Base-by-base conservation (phyloP, 345 rosid species). In the Eucalyptus globulus region DNA sequence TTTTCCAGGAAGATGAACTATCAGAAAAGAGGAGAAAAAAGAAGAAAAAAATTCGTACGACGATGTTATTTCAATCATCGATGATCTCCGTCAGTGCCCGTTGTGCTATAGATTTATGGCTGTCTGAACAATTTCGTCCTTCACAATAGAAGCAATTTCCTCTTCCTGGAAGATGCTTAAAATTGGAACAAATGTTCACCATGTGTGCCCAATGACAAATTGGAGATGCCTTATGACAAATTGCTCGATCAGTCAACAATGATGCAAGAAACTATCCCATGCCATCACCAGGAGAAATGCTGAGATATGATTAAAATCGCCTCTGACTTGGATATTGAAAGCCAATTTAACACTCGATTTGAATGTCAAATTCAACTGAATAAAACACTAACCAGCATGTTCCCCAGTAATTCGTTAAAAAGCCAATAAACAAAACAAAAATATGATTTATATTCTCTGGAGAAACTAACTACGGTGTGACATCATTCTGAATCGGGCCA, bases 401-500 rank as follows among this genome's bases (percentile, higher is more conserved):
- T 56, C 62, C 62, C 6, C 29, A 56, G 62, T 56, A 56, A 56
- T 56, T 24, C 13, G 29, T 56, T 56, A 56, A 56, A 56, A 56
- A 10, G 62, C 62, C 10, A 56, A 24, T 56, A 56, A 56, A 24
- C 62, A 56, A 56, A 56, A 56, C 62, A 22, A 56, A 56, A 56
- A 9, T 56, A 10, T 56, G 29, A 22, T 26, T 22, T 56, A 0
- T 56, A 56, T 56, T 56, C 62, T 56, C 62, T 56, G 13, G 62
- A 1, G 29, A 56, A 56, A 86, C 87, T 2, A 93, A n/a, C 19
- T 97, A 91, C 1, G 91, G 90, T 6, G 34, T n/a, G 8, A n/a
- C 49, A 62, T 93, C 87, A 89, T 94, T 45, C 97, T 98, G 95
- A 24, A 56, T 56, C 13, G 14, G 62, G 62, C 14, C 62, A 56